Conservation (phyloP, 2,329 filamentous ascomycete genomes). For the Basipetospora chlamydospora region DNA sequence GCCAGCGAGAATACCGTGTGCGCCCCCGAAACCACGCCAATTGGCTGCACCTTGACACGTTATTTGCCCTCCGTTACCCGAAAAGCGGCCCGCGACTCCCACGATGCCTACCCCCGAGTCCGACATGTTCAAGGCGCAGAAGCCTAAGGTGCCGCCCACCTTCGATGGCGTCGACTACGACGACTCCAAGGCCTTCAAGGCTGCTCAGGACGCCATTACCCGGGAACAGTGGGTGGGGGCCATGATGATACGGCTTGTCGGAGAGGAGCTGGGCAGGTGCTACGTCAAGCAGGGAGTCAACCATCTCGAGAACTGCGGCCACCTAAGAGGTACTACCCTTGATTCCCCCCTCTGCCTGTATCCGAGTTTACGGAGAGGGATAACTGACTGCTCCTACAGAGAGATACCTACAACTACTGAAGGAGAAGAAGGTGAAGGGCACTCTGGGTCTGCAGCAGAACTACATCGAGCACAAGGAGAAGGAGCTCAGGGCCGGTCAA, state of each 20-base stretch:
- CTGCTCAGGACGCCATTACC: constrained; percentile 68
- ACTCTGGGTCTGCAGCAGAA: constrained; percentile 71
- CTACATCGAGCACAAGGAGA: constrained; percentile 43
- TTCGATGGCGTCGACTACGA: constrained; percentile 83
- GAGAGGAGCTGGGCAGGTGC: constrained; percentile 75
- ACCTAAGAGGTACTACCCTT: constrained; percentile 55
- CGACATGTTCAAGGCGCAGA: constrained; percentile 66
- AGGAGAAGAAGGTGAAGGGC: constrained; percentile 62
- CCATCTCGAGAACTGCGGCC: constrained; percentile 76
- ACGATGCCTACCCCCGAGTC: constrained; percentile 74
- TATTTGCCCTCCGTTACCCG: no score
- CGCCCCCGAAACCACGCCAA: no score
- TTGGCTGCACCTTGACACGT: no score
- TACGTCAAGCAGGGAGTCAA: constrained; percentile 75
- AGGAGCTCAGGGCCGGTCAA: constrained; percentile 3
- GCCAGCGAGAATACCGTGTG: no score
- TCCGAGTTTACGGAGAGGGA: no score
- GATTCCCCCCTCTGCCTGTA: no score
- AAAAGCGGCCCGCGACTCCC: no score
- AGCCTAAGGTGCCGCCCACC: constrained; percentile 66
- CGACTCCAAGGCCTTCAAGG: constrained; percentile 66
- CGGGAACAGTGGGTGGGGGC: constrained; percentile 79
- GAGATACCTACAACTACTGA: constrained; percentile 64
- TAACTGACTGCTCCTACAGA: constrained; percentile 31
- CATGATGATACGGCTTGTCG: constrained; percentile 75